phyloP scores from a whole-genome alignment of 2,329 filamentous ascomycete genomes.

The Diaporthe eres region DNA sequence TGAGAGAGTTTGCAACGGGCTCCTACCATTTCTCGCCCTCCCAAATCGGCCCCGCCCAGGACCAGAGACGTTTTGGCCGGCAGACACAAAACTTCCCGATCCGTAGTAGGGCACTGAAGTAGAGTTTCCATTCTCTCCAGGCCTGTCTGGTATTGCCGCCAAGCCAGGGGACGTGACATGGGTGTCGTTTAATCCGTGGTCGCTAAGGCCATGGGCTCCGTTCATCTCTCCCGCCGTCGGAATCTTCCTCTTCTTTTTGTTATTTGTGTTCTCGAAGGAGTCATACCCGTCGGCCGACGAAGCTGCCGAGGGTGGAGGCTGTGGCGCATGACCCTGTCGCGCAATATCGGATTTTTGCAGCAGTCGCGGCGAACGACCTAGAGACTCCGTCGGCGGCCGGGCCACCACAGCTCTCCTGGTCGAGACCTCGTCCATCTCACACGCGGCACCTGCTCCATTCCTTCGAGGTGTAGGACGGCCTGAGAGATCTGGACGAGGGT shows the following conservation, averaged over 20 bases:
- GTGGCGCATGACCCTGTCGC: constrained; percentile 59
- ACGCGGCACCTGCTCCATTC: constrained; percentile 69
- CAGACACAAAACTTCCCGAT: constrained; percentile 66
- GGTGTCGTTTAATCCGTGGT: constrained; percentile 50
- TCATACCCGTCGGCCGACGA: constrained; percentile 91
- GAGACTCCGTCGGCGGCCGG: constrained; percentile 62
- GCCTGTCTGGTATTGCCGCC: constrained; percentile 46
- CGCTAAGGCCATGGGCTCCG: constrained; percentile 53
- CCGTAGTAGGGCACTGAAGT: constrained; percentile 55
- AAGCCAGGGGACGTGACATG: constrained; percentile 48
- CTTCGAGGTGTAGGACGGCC: constrained; percentile 60
- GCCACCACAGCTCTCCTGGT: constrained; percentile 58
- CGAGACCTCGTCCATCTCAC: constrained; percentile 71
- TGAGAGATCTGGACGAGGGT: constrained; percentile 47
- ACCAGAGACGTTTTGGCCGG: constrained; percentile 82
- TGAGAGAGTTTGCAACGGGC: constrained; percentile 71
- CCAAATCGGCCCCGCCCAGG: constrained; percentile 88
- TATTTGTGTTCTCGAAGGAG: constrained; percentile 98
- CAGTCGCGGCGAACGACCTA: constrained; percentile 58
- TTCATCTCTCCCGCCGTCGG: constrained; percentile 83
- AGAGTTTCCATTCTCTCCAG: constrained; percentile 40
- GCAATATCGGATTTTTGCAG: constrained; percentile 60
- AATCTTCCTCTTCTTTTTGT: constrained; percentile 99
- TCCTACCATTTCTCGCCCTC: constrained; percentile 73
- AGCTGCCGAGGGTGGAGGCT: constrained; percentile 76